Percentiles rank a stretch among this genome's conserved stretches.
Conservation (phyloP, 2,329 filamentous ascomycete species). For the Apiospora phragmitis region DNA sequence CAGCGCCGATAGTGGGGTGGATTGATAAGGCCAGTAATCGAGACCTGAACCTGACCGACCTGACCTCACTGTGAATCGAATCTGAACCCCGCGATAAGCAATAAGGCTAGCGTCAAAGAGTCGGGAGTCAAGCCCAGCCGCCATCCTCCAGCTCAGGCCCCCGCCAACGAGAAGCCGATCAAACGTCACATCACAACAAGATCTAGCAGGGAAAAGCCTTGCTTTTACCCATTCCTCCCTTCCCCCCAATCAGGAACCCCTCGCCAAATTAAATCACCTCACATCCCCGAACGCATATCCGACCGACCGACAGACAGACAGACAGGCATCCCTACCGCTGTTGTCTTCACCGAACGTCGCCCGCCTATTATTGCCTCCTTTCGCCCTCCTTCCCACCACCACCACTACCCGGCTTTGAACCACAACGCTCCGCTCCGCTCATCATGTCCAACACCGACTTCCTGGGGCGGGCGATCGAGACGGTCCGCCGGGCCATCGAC, state of each 20-base stretch:
- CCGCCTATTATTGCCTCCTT: background rate
- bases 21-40: background rate
- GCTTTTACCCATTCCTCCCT: background rate
- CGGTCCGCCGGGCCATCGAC: conserved; percentile 97
- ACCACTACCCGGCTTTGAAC: background rate
- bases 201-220: background rate
- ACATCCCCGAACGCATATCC: background rate
- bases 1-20: background rate
- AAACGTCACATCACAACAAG: conserved; percentile 11
- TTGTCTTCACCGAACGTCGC: background rate
- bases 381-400: background rate
- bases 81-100: conserved; percentile 6
- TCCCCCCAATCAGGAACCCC: background rate
- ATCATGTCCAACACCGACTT: conserved; percentile 96
- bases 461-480: conserved; percentile 91
- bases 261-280: background rate
- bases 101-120: conserved; percentile 3
- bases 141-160: background rate
- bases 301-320: background rate
- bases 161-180: conserved; percentile 3
- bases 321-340: background rate
- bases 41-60: too few relatives aligned
- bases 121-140: background rate
- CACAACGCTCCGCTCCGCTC: background rate
- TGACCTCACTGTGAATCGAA: background rate